Base-by-base conservation (phyloP, 2,329 filamentous ascomycete species). In the Claviceps maximensis region DNA sequence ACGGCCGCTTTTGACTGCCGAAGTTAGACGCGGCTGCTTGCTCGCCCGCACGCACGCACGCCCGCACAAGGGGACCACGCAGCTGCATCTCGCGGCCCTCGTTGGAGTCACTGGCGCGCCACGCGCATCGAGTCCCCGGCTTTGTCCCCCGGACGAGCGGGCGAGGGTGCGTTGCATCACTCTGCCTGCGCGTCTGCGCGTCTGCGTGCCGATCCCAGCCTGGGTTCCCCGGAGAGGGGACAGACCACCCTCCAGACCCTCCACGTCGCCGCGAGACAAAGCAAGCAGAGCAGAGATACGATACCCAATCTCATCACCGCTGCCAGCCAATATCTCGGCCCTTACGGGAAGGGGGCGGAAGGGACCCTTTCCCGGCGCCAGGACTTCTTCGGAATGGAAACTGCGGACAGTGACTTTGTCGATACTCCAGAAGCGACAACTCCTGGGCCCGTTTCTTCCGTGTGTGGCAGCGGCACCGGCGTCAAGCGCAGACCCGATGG, bases 341-440 rank as follows among this genome's bases (percentile, higher is more conserved):
- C 49, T 44, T 25, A 36, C 9, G 2, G 41, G 17, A 40, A n/a
- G n/a, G 49, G 27, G 48, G 36, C 48, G 33, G 31, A n/a, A 12
- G 48, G 38, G 40, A n/a, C 15, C 15, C 25, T 15, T 31, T 17
- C 50, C 41, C 19, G 21, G 41, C 19, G 21, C 17, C 41, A 10
- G 41, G 41, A 21, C 21, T 17, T 13, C 4, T 7, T 5, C 41
- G 13, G 50, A 40, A 54, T 54, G 53, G 53, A 47, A 25, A 46
- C 50, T 23, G 46, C 47, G 25, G 29, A 17, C 19, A 52, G 50
- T 38, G 50, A 52, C 10, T 7, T 27, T 44, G 53, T 40, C 17
- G 45, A 54, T 5, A 54, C 49, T n/a, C 49, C 50, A 2, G 53
- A 52, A 9, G 50, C 23, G 21, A 50, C 31, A 33, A 52, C 53